Conservation (phyloP, 1,284 basidiomycete species). For the Wolfiporia cocos region DNA sequence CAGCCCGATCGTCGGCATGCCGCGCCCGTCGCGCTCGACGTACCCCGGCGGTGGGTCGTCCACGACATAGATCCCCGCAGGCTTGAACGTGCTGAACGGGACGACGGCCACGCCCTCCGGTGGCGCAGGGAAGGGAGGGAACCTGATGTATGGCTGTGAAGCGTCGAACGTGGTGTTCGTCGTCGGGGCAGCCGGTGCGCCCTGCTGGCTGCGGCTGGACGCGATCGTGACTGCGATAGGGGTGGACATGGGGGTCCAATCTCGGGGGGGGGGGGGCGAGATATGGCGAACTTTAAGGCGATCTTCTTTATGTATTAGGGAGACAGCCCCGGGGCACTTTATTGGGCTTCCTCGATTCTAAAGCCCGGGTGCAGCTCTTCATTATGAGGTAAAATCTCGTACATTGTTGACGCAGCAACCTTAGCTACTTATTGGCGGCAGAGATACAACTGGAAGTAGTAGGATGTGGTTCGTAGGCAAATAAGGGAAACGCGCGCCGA, state of each 20-base stretch:
- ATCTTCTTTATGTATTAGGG: slow-evolving; percentile 2
- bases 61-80: slow-evolving; percentile 48
- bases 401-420: too few species aligned
- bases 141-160: slow-evolving; percentile 23
- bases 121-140: slow-evolving; percentile 56
- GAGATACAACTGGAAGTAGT: too few species aligned
- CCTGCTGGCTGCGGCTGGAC: neutral
- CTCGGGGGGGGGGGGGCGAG: neutral
- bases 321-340: too few species aligned
- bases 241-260: slow-evolving; percentile 4
- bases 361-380: too few species aligned
- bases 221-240: slow-evolving; percentile 1
- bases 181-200: neutral
- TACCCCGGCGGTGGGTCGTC: slow-evolving; percentile 28
- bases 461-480: too few species aligned
- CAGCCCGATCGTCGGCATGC: slow-evolving; percentile 58
- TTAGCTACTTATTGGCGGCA: too few species aligned
- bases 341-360: too few species aligned
- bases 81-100: slow-evolving; percentile 54
- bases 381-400: too few species aligned
- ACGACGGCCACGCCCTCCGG: slow-evolving; percentile 48
- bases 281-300: neutral
- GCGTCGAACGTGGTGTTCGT: neutral
- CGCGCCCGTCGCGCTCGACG: slow-evolving; percentile 54
- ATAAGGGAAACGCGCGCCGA: too few species aligned